Base-by-base conservation (phyloP, 352 stramenopile species). In the Pythium periplocum region DNA sequence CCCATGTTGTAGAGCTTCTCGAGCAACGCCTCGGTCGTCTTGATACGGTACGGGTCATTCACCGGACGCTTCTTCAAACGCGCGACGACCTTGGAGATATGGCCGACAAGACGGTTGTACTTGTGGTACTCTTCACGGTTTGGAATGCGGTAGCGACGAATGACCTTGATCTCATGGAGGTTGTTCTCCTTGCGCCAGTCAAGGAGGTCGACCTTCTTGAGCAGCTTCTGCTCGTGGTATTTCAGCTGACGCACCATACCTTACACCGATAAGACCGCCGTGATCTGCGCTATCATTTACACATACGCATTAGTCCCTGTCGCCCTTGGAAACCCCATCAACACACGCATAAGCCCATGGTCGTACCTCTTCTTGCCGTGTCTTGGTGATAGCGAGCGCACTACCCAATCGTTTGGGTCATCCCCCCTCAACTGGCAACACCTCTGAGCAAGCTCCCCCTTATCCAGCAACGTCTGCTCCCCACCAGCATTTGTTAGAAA, bases 101-200 rank as follows among this genome's bases (percentile, higher is more conserved):
- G 85, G 17, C 97, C 97, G 39, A 96, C 96, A n/a, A 99, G 87
- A 44, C 88, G 91, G 68, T 98, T 98, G 68, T 99, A 99, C 78
- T 98, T 98, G 69, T 95, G 77, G 63, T 99, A 99, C 81, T 99
- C 94, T 61, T 99, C 96, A 40, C 97, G 83, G 61, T 98, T 90
- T 44, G 98, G 96, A 53, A 99, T 96, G 45, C 97, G 95, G 75
- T 99, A 99, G 48, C 95, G 87, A 17, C 92, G 87, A 52, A 98
- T 93, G 35, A 99, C 95, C 73, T 99, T 97, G 50, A 98, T 98
- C 60, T 99, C 96, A 48, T 96, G 92, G 51, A 99, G 75, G 66
- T 98, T 99, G 66, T 98, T 96, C 64, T 99, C 97, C 52, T 90
- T 93, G 65, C 98, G 98, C 96, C 96, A 99, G 60, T 98, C 91